Conservation (phyloP, 495 filamentous ascomycete genomes). For the Neurospora cerealis region DNA sequence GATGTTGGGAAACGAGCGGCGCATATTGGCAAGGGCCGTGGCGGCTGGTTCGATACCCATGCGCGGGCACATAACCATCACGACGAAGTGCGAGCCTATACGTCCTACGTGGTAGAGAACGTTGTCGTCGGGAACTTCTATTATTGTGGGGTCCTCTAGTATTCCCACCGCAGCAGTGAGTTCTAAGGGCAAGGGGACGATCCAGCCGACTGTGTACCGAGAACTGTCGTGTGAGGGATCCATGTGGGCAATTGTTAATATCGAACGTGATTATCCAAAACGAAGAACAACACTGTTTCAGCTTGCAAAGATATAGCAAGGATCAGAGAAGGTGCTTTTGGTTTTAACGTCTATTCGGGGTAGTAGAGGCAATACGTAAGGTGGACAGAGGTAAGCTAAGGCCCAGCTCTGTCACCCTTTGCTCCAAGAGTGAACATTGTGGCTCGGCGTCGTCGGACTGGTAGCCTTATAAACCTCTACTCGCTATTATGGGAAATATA, state of each 20-base stretch:
- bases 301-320: background rate
- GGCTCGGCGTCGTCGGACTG: too few relatives aligned
- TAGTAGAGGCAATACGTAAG: background rate
- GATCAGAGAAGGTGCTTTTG: background rate
- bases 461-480: too few relatives aligned
- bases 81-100: too few relatives aligned
- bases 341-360: background rate
- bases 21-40: conserved; percentile 23
- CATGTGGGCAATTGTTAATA: background rate
- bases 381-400: too few relatives aligned
- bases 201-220: conserved; percentile 40
- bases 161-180: conserved; percentile 32
- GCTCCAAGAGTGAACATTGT: too few relatives aligned
- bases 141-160: conserved; percentile 27
- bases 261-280: background rate
- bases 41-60: conserved; percentile 13
- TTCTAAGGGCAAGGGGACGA: conserved; percentile 37
- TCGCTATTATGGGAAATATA: too few relatives aligned
- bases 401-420: too few relatives aligned
- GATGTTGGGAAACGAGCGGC: conserved; percentile 30
- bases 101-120: background rate
- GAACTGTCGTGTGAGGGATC: background rate
- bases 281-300: background rate
- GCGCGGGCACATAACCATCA: background rate
- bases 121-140: conserved; percentile 1